These are phyloP conservation scores for Eucalyptus globulus DNA, from an alignment of 345 rosid species.

Conservation along the genomic window DNA sequence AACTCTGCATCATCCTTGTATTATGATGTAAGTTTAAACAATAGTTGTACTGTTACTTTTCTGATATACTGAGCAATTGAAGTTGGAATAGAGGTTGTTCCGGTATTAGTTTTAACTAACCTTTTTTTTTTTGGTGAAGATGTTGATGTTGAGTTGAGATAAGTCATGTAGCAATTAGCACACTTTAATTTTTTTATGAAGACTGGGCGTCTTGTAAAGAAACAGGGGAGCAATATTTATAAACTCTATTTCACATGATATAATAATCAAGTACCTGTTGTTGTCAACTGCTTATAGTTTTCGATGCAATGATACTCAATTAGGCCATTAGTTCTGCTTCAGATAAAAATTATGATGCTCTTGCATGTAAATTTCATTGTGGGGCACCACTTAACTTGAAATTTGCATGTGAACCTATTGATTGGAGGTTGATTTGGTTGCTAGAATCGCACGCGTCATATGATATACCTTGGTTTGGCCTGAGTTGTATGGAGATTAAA, in stretches of 20 bases:
- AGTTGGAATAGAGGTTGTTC: background rate
- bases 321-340: background rate
- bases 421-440: background rate
- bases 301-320: background rate
- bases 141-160: background rate
- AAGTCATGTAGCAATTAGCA: background rate
- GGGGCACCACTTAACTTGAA: background rate
- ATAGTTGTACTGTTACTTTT: background rate
- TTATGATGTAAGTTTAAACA: conserved; percentile 59
- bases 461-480: background rate
- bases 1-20: conserved; percentile 84
- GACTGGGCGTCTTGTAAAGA: background rate
- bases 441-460: background rate
- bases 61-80: background rate
- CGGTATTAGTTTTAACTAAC: background rate
- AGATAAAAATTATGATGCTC: background rate
- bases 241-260: background rate
- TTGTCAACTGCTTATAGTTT: background rate
- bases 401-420: background rate
- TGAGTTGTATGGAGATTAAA: background rate
- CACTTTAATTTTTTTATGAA: background rate
- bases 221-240: background rate
- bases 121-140: background rate
- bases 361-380: background rate
- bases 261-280: background rate